Conservation (phyloP, 2,329 filamentous ascomycete genomes). For the Calonectria fujianensis region DNA sequence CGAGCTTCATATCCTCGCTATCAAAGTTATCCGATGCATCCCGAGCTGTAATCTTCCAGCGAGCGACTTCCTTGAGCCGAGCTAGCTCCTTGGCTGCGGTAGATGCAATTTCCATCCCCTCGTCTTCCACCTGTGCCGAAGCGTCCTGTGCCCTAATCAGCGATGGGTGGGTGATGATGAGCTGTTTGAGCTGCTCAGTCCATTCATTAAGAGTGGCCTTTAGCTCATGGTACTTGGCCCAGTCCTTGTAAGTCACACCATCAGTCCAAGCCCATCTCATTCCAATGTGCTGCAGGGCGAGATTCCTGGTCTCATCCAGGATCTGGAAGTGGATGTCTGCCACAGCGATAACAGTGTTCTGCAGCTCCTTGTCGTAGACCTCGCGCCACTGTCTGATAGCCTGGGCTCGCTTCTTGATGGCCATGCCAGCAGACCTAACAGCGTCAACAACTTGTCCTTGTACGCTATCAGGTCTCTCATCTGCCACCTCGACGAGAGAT, state of each 20-base stretch:
- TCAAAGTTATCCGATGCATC: conserved; percentile 89
- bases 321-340: conserved; percentile 89
- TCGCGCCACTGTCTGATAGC: conserved; percentile 85
- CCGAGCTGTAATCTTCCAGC: conserved; percentile 86
- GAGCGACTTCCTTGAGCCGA: conserved; percentile 87
- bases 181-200: conserved; percentile 86
- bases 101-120: conserved; percentile 87
- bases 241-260: conserved; percentile 96
- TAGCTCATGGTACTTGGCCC: conserved; percentile 94
- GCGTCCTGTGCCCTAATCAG: conserved; percentile 81
- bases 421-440: conserved; percentile 81
- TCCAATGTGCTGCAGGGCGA: conserved; percentile 92
- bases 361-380: conserved; percentile 81
- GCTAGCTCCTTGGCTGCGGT: conserved; percentile 86
- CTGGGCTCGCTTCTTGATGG: conserved; percentile 86
- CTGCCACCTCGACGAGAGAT: conserved; percentile 75
- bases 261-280: conserved; percentile 98
- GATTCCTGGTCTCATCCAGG: conserved; percentile 86
- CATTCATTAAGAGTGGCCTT: conserved; percentile 89
- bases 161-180: conserved; percentile 83
- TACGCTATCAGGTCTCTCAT: conserved; percentile 62
- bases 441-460: conserved; percentile 66
- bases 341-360: conserved; percentile 80
- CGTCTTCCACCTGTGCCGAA: conserved; percentile 82
- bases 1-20: conserved; percentile 76